phyloP scores from a whole-genome alignment of 2,329 filamentous ascomycete species.

The Ampelomyces quisqualis region DNA sequence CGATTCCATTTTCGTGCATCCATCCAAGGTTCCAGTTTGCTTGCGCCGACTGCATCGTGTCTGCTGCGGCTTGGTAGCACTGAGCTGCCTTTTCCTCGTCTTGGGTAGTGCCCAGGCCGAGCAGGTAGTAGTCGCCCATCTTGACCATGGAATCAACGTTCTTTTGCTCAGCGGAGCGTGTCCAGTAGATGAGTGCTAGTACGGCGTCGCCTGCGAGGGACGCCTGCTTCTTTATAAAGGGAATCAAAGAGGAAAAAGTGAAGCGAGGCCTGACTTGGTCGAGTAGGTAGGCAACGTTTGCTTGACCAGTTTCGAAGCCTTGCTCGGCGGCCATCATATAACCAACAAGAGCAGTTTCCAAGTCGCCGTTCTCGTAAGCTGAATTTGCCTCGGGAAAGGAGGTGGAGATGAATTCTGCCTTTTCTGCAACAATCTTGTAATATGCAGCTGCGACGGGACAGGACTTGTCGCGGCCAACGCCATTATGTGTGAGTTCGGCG shows the following conservation, averaged over 20 bases:
- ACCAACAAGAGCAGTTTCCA: constrained; percentile 74
- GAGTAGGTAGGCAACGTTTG: constrained; percentile 84
- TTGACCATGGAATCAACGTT: constrained; percentile 95
- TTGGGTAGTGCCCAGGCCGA: constrained; percentile 68
- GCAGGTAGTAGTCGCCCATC: constrained; percentile 96
- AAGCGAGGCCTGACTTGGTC: constrained; percentile 61
- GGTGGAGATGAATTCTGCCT: constrained; percentile 82
- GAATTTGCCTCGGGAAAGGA: constrained; percentile 81
- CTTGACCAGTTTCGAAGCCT: constrained; percentile 85
- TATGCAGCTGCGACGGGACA: constrained; percentile 76
- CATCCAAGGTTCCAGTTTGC: constrained; percentile 96
- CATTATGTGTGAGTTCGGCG: constrained; percentile 80
- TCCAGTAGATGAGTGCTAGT: constrained; percentile 89
- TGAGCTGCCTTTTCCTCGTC: constrained; percentile 85
- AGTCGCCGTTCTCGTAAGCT: constrained; percentile 76
- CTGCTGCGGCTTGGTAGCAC: constrained; percentile 89
- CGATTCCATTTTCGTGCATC: constrained; percentile 98
- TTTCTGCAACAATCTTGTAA: constrained; percentile 86
- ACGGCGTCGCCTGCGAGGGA: constrained; percentile 59
- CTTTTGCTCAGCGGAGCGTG: constrained; percentile 84
- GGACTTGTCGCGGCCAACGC: constrained; percentile 75
- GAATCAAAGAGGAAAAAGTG: constrained; percentile 57
- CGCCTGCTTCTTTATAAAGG: constrained; percentile 45
- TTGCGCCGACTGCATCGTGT: constrained; percentile 88
- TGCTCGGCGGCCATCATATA: constrained; percentile 90